Percentiles rank a stretch among this genome's conserved stretches.
Evolutionary conservation across 768 basidiomycete genomes (phyloP).

Genomic region (Guyanaporus albipodus): DNA sequence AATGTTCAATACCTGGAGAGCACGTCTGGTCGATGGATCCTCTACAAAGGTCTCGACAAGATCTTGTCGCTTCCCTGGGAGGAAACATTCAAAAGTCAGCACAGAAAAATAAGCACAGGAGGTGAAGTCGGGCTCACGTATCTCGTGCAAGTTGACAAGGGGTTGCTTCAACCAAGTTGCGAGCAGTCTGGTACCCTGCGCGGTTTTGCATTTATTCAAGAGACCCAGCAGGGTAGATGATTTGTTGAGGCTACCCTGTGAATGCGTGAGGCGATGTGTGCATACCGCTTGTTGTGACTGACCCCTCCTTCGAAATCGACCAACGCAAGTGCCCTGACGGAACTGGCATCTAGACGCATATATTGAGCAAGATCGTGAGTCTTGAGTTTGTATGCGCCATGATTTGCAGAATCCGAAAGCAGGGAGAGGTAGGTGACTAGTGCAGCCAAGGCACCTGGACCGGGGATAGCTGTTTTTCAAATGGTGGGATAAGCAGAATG

Average conservation of each 20-base stretch:
- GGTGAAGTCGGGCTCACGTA: slow-evolving; percentile 50
- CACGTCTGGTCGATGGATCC: slow-evolving; percentile 65
- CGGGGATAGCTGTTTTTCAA: slow-evolving; percentile 56
- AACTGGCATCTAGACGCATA: slow-evolving; percentile 96
- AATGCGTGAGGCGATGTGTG: background rate
- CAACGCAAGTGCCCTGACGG: slow-evolving; percentile 83
- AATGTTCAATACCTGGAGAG: slow-evolving; percentile 63
- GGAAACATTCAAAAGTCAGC: background rate
- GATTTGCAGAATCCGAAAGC: slow-evolving; percentile 70
- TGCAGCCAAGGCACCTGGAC: slow-evolving; percentile 78
- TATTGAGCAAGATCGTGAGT: slow-evolving; percentile 91
- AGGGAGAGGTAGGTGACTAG: slow-evolving; percentile 81
- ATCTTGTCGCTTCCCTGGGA: slow-evolving; percentile 75
- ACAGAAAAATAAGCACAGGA: background rate
- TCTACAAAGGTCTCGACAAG: slow-evolving; percentile 86
- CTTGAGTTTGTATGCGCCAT: slow-evolving; percentile 72
- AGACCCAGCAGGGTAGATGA: slow-evolving; percentile 87
- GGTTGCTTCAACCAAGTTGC: slow-evolving; percentile 96
- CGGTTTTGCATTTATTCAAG: slow-evolving; percentile 93
- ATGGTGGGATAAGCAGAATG: background rate
- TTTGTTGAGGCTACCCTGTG: slow-evolving; percentile 59
- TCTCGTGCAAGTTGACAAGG: slow-evolving; percentile 88
- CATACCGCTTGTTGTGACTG: slow-evolving; percentile 2
- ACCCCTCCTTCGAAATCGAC: slow-evolving; percentile 59
- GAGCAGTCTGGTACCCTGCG: slow-evolving; percentile 85